Base-by-base conservation (phyloP, 306 rosid genomes). In the Carpinus fangiana region DNA sequence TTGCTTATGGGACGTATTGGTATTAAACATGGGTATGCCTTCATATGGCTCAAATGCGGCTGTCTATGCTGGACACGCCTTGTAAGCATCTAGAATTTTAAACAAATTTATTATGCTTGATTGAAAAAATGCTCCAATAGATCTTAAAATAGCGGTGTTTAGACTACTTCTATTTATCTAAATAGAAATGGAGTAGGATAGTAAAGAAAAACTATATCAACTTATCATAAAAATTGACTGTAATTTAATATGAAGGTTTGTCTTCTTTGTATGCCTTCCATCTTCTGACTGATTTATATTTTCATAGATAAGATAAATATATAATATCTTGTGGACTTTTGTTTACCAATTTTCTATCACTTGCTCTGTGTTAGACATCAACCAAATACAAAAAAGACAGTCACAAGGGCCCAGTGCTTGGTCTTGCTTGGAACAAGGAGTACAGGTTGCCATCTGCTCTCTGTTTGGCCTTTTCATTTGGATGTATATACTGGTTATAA, bases 361-460 rank as follows among this genome's bases (percentile, higher is more conserved):
- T 69, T 83, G 55, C 67, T 83, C 79, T 88, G 28, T 75, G 13
- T 46, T 78, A 92, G 98, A 85, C 78, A 81, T 84, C 87, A 70
- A 74, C 78, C 41, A 92, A 88, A 79, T 90, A 89, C 90, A 92
- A 88, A 82, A 91, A 92, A 66, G 93, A 18, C 73, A 95, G 98
- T 78, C 98, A 95, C 90, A 92, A 88, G 20, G 92, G 86, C 81
- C 84, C 98, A 0, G 97, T 95, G 55, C 93, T 95, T 38, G 97
- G 97, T 73, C 98, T 95, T 86, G 97, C 97, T 81, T 92, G 98
- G 97, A 95, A 92, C 89, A 95, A 90, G 88, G 89, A 87, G 81
- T 92, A 81, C 87, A 89, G 90, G 97, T 85, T 78, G 3, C 66
- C 45, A 69, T 59, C 51, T 14, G 70, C 55, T 61, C 43, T 62